Conservation (phyloP, 768 basidiomycete genomes). For the Rhizopogon sp. region DNA sequence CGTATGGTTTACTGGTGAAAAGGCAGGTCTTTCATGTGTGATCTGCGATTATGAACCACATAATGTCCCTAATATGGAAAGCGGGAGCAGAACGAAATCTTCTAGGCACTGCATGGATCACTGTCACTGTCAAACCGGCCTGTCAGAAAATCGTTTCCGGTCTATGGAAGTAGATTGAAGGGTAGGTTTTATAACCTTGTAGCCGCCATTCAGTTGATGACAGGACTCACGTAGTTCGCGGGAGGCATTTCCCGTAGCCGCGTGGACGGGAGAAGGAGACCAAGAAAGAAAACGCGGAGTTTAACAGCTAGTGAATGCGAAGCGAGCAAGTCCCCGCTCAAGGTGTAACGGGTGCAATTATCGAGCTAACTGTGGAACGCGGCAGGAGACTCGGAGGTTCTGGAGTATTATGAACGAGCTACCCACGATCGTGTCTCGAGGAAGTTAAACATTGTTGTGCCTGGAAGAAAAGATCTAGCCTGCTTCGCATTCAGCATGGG, state of each 20-base stretch:
- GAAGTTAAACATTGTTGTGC: background rate
- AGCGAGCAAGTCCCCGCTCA: background rate
- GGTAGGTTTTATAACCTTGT: background rate
- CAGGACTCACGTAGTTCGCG: background rate
- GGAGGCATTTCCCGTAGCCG: background rate
- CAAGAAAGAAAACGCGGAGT: background rate
- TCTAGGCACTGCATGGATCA: background rate
- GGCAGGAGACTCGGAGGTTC: background rate
- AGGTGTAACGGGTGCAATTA: too few species aligned
- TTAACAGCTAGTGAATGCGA: background rate
- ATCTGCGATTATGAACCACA: background rate
- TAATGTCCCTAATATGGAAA: background rate
- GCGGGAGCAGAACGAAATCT: too few species aligned
- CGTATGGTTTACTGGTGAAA: background rate
- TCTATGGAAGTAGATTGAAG: background rate
- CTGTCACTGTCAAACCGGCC: background rate
- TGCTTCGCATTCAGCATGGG: background rate
- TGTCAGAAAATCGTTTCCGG: background rate
- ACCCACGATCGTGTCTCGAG: slow-evolving; percentile 4
- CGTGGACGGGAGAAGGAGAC: background rate
- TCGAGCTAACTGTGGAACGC: background rate
- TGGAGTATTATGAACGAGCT: background rate
- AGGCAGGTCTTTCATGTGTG: background rate
- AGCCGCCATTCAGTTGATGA: background rate
- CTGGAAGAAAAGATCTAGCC: background rate